Conservation (phyloP, 371 early-diverging fungal genomes). For the Basidiobolus heterosporus region DNA sequence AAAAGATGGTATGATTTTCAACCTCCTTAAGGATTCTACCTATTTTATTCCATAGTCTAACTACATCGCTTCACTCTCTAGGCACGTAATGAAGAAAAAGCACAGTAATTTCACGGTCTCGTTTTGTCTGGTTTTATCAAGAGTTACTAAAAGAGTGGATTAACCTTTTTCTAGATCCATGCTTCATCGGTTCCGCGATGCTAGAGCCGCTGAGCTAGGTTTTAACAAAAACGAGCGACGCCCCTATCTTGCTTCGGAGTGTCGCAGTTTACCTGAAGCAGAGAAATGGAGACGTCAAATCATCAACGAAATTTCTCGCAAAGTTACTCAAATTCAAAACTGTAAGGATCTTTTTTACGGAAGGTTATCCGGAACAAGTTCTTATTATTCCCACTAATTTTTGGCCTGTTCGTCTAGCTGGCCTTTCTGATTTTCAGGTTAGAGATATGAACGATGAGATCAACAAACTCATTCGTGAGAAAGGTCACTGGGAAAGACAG, state of each 20-base stretch:
- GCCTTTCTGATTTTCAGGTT: slow-evolving; percentile 75
- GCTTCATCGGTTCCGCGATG: slow-evolving; percentile 91
- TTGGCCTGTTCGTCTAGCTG: slow-evolving; percentile 21
- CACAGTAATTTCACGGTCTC: too few species aligned
- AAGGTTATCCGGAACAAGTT: not conserved
- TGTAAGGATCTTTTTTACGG: slow-evolving; percentile 31
- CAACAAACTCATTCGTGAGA: slow-evolving; percentile 82
- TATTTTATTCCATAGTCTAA: too few species aligned
- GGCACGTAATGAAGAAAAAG: slow-evolving; percentile 96
- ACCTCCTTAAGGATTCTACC: too few species aligned
- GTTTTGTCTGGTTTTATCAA: too few species aligned
- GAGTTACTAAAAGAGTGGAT: not conserved
- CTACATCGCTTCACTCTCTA: too few species aligned
- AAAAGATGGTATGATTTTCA: too few species aligned
- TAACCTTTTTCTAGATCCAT: slow-evolving; percentile 28
- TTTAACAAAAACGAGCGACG: slow-evolving; percentile 39
- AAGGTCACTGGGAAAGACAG: slow-evolving; percentile 80
- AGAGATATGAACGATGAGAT: slow-evolving; percentile 91
- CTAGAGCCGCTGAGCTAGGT: slow-evolving; percentile 76
- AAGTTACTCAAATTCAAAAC: slow-evolving; percentile 83
- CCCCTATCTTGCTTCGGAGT: slow-evolving; percentile 56
- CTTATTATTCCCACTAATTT: too few species aligned
- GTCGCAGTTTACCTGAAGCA: slow-evolving; percentile 51
- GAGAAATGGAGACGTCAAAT: slow-evolving; percentile 82
- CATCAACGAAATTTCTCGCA: slow-evolving; percentile 69